Percentiles rank a stretch among this genome's conserved stretches.
Conservation (phyloP, 805 yeast species). For the Ogataea kodamae region DNA sequence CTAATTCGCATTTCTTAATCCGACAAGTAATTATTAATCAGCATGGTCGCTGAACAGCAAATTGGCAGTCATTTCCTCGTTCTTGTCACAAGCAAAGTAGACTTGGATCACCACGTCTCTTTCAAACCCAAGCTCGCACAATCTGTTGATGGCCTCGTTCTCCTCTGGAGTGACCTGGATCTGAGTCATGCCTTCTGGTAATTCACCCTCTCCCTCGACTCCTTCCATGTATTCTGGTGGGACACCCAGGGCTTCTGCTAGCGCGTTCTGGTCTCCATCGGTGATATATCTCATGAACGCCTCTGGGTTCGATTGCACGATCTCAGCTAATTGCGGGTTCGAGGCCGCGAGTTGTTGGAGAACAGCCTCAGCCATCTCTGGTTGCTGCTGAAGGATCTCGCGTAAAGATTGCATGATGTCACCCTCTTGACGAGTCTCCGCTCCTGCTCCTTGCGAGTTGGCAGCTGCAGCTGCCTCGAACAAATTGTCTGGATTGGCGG, state of each 20-base stretch:
- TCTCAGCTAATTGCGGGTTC: constrained; percentile 80
- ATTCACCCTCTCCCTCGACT: constrained; percentile 35
- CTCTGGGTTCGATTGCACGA: constrained; percentile 85
- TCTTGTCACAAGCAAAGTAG: constrained; percentile 95
- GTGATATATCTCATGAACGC: constrained; percentile 73
- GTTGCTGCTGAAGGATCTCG: constrained; percentile 76
- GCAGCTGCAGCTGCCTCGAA: constrained; percentile 47
- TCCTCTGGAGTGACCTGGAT: constrained; percentile 76
- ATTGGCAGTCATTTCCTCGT: constrained; percentile 96
- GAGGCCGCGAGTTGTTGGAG: constrained; percentile 76
- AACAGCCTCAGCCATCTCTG: constrained; percentile 81
- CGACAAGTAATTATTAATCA: constrained; percentile 19
- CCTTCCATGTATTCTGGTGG: constrained; percentile 38
- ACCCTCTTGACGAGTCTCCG: constrained; percentile 28
- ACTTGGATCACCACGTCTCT: constrained; percentile 85
- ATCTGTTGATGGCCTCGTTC: constrained; percentile 81
- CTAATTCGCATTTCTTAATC: constrained; percentile 1
- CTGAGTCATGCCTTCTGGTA: constrained; percentile 44
- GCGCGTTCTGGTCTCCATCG: constrained; percentile 57
- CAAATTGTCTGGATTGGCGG: constrained; percentile 43
- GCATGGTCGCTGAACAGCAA: constrained; percentile 66
- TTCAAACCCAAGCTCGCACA: constrained; percentile 92
- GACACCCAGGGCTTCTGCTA: constrained; percentile 39
- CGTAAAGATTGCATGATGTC: constrained; percentile 58
- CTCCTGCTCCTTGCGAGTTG: constrained; percentile 30